These are phyloP conservation scores for Bipolaris bicolor DNA, from an alignment of 2,329 filamentous ascomycete species.

Conservation along the genomic window DNA sequence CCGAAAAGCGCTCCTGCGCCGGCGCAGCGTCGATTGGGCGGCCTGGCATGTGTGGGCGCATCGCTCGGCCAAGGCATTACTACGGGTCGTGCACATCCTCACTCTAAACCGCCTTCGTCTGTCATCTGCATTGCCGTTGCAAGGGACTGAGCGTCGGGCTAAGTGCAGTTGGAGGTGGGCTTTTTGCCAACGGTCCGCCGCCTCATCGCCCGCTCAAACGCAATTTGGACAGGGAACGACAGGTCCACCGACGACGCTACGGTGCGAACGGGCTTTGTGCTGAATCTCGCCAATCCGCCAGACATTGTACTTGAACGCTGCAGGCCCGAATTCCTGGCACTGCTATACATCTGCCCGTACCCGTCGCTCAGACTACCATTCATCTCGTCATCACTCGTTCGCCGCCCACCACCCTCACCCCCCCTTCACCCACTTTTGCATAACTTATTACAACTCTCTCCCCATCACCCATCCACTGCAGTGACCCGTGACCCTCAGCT, in stretches of 20 bases:
- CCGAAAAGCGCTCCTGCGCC: slow-evolving; percentile 49
- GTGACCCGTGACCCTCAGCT: slow-evolving; percentile 35
- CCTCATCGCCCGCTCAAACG: slow-evolving; percentile 43
- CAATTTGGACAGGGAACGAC: slow-evolving; percentile 46
- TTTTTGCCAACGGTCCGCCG: slow-evolving; percentile 48
- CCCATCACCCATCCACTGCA: slow-evolving; percentile 44
- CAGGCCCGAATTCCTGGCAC: slow-evolving; percentile 47
- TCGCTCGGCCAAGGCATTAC: slow-evolving; percentile 45
- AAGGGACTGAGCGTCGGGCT: slow-evolving; percentile 40
- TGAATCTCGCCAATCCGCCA: slow-evolving; percentile 45
- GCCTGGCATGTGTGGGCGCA: slow-evolving; percentile 44
- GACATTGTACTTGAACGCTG: slow-evolving; percentile 48
- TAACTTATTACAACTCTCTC: slow-evolving; percentile 2
- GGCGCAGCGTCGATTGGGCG: slow-evolving; percentile 47
- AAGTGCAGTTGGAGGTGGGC: slow-evolving; percentile 39
- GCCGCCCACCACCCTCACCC: slow-evolving; percentile 9
- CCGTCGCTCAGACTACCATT: slow-evolving; percentile 26
- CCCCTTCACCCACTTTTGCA: slow-evolving; percentile 18
- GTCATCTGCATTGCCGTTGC: slow-evolving; percentile 52
- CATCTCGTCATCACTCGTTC: slow-evolving; percentile 33
- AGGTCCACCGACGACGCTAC: slow-evolving; percentile 41
- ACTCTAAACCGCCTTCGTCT: slow-evolving; percentile 38
- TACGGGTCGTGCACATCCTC: slow-evolving; percentile 42
- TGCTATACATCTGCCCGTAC: slow-evolving; percentile 34
- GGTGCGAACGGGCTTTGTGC: slow-evolving; percentile 41